phyloP scores from a whole-genome alignment of 495 filamentous ascomycete genomes.

The Penicillium coffeae region DNA sequence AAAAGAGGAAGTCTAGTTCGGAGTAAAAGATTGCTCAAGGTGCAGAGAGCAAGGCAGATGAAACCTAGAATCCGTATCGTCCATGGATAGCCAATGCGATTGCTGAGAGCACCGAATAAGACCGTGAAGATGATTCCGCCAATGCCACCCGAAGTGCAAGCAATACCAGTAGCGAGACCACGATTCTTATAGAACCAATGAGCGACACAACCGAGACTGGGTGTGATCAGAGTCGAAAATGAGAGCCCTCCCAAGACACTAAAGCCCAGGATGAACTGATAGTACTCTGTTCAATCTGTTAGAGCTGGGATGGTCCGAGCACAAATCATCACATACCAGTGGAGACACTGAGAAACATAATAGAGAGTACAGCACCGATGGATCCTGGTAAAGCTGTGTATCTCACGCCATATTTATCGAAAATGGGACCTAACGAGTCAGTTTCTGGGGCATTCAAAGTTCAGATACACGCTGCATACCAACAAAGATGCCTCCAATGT shows the following conservation, averaged over 20 bases:
- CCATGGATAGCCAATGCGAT: constrained; percentile 65
- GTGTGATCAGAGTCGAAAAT: constrained; percentile 61
- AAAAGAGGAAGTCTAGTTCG: background rate
- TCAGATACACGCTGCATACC: background rate
- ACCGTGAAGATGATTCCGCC: constrained; percentile 54
- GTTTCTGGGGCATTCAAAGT: background rate
- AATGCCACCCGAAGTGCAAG: constrained; percentile 60
- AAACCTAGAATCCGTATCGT: constrained; percentile 65
- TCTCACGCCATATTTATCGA: constrained; percentile 69
- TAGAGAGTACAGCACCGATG: constrained; percentile 59
- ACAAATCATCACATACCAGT: background rate
- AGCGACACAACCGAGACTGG: constrained; percentile 49
- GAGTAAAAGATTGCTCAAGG: background rate
- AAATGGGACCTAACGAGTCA: constrained; percentile 56
- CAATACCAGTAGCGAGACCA: constrained; percentile 65
- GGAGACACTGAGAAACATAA: constrained; percentile 54
- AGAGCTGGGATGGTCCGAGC: background rate
- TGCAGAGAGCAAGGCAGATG: constrained; percentile 27
- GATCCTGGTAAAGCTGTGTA: constrained; percentile 61
- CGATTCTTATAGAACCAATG: constrained; percentile 67
- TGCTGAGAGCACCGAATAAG: constrained; percentile 62
- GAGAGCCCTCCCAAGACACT: constrained; percentile 38
- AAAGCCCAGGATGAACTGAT: constrained; percentile 39
- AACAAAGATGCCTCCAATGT: background rate
- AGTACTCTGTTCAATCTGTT: constrained; percentile 30